Conservation (phyloP, 345 rosid genomes). For the Moringa oleifera region DNA sequence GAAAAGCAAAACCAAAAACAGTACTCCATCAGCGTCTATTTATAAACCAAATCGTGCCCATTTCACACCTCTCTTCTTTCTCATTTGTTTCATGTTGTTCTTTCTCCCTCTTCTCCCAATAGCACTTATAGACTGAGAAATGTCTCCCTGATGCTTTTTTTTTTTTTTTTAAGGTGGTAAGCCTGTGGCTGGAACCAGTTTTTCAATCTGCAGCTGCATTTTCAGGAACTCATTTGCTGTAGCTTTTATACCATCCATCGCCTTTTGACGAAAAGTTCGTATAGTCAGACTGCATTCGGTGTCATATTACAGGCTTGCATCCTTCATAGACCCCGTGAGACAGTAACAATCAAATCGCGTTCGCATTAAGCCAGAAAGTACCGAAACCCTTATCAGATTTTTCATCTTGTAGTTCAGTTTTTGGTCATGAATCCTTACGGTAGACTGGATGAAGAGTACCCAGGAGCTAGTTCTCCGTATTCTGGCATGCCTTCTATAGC, state of each 20-base stretch:
- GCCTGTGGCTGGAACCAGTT: neutral
- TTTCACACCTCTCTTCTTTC: neutral
- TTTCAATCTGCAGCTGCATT: neutral
- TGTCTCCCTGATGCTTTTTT: neutral
- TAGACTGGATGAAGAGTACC: conserved; percentile 11
- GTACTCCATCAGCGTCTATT: neutral
- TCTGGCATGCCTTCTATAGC: neutral
- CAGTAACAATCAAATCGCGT: no score
- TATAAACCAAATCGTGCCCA: neutral
- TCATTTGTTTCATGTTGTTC: neutral
- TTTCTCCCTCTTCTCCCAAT: neutral
- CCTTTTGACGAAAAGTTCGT: neutral
- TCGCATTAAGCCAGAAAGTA: neutral
- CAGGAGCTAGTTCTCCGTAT: conserved; percentile 13
- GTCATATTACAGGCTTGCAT: neutral
- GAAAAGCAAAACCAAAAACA: neutral
- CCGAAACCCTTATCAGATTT: neutral
- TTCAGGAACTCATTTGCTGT: neutral
- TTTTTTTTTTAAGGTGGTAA: neutral
- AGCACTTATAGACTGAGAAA: neutral
- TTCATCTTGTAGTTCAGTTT: neutral
- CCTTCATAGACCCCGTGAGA: no score
- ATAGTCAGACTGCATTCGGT: conserved; percentile 4
- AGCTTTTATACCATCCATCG: neutral
- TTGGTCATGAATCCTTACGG: conserved; percentile 11